Conservation (phyloP, 1,284 basidiomycete genomes). For the Crepidotus sp. region DNA sequence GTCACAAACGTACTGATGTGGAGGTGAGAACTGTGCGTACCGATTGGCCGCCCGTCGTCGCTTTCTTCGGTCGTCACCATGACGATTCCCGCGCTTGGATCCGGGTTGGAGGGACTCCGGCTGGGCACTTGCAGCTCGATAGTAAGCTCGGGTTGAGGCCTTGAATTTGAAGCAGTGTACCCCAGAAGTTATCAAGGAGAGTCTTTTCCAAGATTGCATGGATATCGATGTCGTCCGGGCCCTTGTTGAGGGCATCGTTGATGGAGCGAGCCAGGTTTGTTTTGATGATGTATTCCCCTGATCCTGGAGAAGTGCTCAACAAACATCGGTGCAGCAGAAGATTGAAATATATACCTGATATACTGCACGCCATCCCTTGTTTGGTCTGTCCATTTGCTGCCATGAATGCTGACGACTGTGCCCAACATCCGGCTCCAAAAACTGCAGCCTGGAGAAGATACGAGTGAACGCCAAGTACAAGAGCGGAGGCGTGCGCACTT, state of each 20-base stretch:
- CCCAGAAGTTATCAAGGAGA: conserved; percentile 15
- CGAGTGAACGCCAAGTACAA: neutral
- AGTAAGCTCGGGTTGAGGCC: conserved; percentile 13
- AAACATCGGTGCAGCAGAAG: neutral
- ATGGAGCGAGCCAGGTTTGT: conserved; percentile 36
- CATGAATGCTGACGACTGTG: conserved; percentile 27
- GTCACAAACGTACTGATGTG: conserved; percentile 2
- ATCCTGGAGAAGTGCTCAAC: conserved; percentile 26
- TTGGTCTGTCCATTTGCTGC: conserved; percentile 19
- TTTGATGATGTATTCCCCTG: conserved; percentile 46
- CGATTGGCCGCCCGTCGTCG: conserved; percentile 23
- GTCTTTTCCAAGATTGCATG: conserved; percentile 8
- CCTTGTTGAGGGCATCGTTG: conserved; percentile 28
- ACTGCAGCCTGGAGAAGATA: conserved; percentile 40
- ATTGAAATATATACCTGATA: conserved; percentile 47
- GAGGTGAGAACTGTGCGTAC: too few species aligned
- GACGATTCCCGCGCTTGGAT: conserved; percentile 33
- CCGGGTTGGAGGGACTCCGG: conserved; percentile 11
- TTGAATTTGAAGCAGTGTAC: neutral
- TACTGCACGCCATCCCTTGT: conserved; percentile 48
- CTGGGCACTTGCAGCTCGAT: conserved; percentile 21
- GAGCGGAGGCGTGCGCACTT: conserved; percentile 30
- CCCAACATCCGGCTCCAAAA: conserved; percentile 69
- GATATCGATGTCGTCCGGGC: conserved; percentile 21
- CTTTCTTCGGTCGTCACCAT: conserved; percentile 37